A percentile compares a stretch with the other conserved stretches of the same genome.
Evolutionary conservation across 352 stramenopile genomes (phyloP).

Genomic region (Phytophthora aleatoria): DNA sequence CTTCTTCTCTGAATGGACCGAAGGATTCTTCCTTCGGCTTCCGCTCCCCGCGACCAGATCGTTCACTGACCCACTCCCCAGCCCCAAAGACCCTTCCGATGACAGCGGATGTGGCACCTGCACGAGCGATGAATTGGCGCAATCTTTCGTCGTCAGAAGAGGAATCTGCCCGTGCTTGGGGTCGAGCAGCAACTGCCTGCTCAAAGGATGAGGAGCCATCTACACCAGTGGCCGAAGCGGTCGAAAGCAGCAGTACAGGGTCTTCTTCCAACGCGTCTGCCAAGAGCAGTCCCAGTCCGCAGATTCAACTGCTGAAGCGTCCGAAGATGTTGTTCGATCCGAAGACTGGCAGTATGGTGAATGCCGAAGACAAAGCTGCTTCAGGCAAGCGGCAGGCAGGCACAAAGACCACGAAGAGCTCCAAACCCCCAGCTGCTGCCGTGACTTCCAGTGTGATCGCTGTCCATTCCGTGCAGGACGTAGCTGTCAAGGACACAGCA

Average conservation of each 20-base stretch:
- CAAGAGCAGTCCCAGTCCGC: constrained; percentile 19
- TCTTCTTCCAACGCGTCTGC: constrained; percentile 24
- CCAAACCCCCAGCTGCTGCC: not conserved
- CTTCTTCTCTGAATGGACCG: not conserved
- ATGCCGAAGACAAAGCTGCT: constrained; percentile 29
- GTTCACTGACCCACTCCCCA: constrained; percentile 6
- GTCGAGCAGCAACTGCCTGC: constrained; percentile 1
- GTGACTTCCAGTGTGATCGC: constrained; percentile 1
- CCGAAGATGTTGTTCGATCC: constrained; percentile 79
- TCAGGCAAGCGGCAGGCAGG: constrained; percentile 16
- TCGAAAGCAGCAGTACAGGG: constrained; percentile 16
- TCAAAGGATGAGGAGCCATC: constrained; percentile 14
- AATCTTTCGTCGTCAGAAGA: constrained; percentile 5
- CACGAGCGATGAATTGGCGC: constrained; percentile 13
- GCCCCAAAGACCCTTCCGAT: not conserved
- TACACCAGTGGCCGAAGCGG: constrained; percentile 10
- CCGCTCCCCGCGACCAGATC: not conserved
- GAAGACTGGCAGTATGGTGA: constrained; percentile 66
- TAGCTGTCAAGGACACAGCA: constrained; percentile 1
- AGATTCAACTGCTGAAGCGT: constrained; percentile 64
- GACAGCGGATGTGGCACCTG: constrained; percentile 8
- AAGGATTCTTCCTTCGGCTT: constrained; percentile 1
- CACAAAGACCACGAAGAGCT: constrained; percentile 6
- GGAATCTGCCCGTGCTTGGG: not conserved
- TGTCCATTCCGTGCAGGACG: constrained; percentile 6